Evolutionary conservation across 2,329 filamentous ascomycete genomes (phyloP), one percentile per base, ranked within the genome.

Genomic region (Colletotrichum tofieldiae): DNA sequence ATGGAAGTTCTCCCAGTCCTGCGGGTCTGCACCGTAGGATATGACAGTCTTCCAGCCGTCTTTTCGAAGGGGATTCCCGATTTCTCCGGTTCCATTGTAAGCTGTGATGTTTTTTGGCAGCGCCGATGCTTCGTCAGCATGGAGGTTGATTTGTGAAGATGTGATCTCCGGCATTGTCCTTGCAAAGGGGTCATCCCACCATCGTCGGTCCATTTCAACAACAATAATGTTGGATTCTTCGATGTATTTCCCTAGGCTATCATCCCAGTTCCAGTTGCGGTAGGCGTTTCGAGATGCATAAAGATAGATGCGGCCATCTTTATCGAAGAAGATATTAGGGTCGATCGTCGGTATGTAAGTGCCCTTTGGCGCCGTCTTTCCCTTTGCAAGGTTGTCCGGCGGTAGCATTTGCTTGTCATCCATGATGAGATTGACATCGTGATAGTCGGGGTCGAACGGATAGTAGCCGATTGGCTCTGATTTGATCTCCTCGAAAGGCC

Each of bases 161-260:
- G 76, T 72, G 49, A 82, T 81, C 52, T 79, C 74, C 8, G 80
- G 80, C 80, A 82, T 82, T 0, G 79, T 82, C 0, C 74, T 75
- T 3, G 80, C 80, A 0, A 62, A 73, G 8, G 79, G 77, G 51
- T 82, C 80, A 29, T 82, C 79, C 80, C 80, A 82, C 80, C 80
- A 82, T 35, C 63, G 61, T 32, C 80, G 76, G 20, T 79, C 77
- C 75, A 82, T 67, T 70, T 82, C 80, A 23, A 82, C 78, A 1
- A 81, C 78, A 52, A 82, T 81, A 49, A 82, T 81, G 65, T 82
- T 82, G 49, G 80, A 82, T 60, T 82, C 80, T 61, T 82, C 80
- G 23, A 82, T 78, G 67, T 82, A 82, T 71, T 82, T 82, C 20
- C 77, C 77, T 26, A 81, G 51, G 5, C 72, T 60, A 1, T 73